These are phyloP conservation scores for Xylariaceae sp. DNA, from an alignment of 2,329 filamentous ascomycete species.

Conservation along the genomic window DNA sequence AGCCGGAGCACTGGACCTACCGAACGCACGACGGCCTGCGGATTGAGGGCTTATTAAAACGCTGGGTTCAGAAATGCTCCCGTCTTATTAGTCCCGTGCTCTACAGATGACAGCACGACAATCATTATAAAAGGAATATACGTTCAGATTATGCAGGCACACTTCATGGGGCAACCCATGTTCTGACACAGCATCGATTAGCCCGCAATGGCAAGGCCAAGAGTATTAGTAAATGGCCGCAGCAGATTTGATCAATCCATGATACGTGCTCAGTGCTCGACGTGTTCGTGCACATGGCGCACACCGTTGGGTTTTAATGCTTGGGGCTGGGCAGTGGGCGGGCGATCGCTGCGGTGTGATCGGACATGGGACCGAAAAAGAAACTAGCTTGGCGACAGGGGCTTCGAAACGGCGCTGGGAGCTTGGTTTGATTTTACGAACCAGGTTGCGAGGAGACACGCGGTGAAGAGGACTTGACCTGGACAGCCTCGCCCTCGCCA, in stretches of 20 bases:
- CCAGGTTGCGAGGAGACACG: not conserved
- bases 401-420: not conserved
- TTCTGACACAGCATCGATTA: constrained; percentile 14
- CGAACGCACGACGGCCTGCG: too few species aligned
- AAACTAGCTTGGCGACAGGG: constrained; percentile 12
- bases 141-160: not conserved
- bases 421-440: too few species aligned
- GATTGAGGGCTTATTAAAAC: too few species aligned
- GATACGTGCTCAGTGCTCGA: too few species aligned
- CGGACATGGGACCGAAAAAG: constrained; percentile 17
- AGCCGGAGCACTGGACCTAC: too few species aligned
- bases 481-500: too few species aligned
- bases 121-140: constrained; percentile 6
- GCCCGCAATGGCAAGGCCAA: not conserved
- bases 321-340: constrained; percentile 12
- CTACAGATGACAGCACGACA: not conserved
- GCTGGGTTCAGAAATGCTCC: too few species aligned
- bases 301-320: constrained; percentile 7
- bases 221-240: not conserved
- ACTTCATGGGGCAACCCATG: constrained; percentile 7
- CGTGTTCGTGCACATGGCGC: not conserved
- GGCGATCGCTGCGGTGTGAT: constrained; percentile 27
- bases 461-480: constrained; percentile 3
- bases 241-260: too few species aligned
- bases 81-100: too few species aligned